Evolutionary conservation across 192 early-diverging fungal genomes (phyloP).

Genomic region (Kickxella alabastrina): DNA sequence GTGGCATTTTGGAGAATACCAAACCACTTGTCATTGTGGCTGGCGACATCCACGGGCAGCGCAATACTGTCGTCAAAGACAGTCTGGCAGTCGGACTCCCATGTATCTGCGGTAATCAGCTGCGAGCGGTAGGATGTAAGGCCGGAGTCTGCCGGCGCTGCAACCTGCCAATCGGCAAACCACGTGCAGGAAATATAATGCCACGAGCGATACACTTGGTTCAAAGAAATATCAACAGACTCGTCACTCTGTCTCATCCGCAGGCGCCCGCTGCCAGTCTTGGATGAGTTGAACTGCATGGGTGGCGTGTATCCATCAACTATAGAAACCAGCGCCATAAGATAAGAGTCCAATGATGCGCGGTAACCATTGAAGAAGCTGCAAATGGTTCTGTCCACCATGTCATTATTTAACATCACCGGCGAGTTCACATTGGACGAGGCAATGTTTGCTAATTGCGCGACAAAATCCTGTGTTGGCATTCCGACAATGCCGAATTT

Average conservation of each 20-base stretch:
- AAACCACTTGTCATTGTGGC: background rate
- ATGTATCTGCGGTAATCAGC: background rate
- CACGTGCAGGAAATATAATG: conserved; percentile 3
- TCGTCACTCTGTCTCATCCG: background rate
- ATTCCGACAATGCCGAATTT: conserved; percentile 10
- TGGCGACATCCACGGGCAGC: background rate
- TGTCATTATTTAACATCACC: background rate
- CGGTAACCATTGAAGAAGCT: background rate
- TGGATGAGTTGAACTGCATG: background rate
- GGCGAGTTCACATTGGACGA: conserved; percentile 1
- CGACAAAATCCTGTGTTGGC: conserved; percentile 5
- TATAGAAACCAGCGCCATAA: background rate
- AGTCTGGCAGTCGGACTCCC: background rate
- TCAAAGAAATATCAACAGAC: background rate
- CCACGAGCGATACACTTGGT: conserved; percentile 2
- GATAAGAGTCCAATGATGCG: background rate
- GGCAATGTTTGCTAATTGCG: conserved; percentile 5
- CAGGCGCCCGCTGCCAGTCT: background rate
- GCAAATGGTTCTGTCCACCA: background rate
- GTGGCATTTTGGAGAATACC: conserved; percentile 1
- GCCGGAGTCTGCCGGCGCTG: background rate
- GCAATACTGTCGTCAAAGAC: background rate
- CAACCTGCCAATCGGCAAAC: conserved; percentile 7
- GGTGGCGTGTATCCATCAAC: background rate
- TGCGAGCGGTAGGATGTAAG: conserved; percentile 3